These are phyloP conservation scores for Hyaloscypha bicolor DNA, from an alignment of 495 filamentous ascomycete genomes.

Conservation along the genomic window DNA sequence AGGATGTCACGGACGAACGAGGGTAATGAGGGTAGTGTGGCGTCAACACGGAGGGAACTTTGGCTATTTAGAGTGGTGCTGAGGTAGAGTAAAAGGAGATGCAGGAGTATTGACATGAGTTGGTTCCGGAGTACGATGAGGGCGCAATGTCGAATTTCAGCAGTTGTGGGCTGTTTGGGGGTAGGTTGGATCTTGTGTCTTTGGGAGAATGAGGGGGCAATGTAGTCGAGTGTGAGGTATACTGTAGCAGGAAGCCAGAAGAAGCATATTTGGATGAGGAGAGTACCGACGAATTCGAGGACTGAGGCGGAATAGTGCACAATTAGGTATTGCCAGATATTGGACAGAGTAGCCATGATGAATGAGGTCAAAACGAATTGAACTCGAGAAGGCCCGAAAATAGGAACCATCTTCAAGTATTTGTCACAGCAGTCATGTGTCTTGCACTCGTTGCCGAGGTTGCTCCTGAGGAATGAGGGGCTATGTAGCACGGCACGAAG, in stretches of 20 bases:
- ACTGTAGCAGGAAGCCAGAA: constrained; percentile 54
- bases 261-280: constrained; percentile 46
- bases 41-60: neutral
- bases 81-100: constrained; percentile 39
- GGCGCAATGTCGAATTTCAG: constrained; percentile 49
- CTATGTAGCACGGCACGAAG: too few species aligned
- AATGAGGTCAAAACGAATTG: too few species aligned
- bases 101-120: constrained; percentile 41
- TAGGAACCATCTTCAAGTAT: too few species aligned
- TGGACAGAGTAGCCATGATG: neutral
- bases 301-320: neutral
- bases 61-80: constrained; percentile 35
- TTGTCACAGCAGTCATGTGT: too few species aligned
- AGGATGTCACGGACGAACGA: constrained; percentile 44
- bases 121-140: constrained; percentile 50
- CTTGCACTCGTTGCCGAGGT: too few species aligned
- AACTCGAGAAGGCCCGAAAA: too few species aligned
- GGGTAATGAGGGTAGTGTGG: neutral
- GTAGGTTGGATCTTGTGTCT: constrained; percentile 59
- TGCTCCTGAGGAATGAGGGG: too few species aligned
- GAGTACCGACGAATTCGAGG: constrained; percentile 49
- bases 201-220: constrained; percentile 49
- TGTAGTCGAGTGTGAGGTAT: constrained; percentile 45
- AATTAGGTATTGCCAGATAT: neutral
- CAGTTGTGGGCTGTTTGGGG: constrained; percentile 48